Conservation (phyloP, 2,329 filamentous ascomycete species). For the Elsinoe batatas region DNA sequence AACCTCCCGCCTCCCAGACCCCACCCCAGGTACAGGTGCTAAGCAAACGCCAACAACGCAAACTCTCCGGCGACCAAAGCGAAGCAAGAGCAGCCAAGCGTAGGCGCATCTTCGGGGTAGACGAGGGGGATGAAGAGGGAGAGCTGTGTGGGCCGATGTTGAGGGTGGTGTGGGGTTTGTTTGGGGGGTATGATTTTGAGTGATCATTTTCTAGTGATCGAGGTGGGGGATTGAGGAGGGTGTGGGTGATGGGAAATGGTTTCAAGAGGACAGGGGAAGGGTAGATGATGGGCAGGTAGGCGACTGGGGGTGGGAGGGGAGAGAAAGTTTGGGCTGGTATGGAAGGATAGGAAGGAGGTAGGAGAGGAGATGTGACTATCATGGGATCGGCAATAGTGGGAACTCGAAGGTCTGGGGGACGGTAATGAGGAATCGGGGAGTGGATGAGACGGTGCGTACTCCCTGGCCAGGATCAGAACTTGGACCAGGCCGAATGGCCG, state of each 20-base stretch:
- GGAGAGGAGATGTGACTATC: background rate
- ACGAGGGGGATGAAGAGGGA: slow-evolving; percentile 32
- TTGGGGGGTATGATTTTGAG: slow-evolving; percentile 34
- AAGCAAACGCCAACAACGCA: background rate
- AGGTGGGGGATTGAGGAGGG: background rate
- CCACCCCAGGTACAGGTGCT: background rate
- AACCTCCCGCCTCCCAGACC: background rate
- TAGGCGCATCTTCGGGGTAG: slow-evolving; percentile 33
- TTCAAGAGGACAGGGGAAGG: too few species aligned
- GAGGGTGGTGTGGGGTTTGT: slow-evolving; percentile 36
- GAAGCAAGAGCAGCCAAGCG: slow-evolving; percentile 20
- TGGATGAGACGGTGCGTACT: too few species aligned
- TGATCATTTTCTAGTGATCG: background rate
- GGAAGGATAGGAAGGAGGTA: background rate
- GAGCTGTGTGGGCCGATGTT: slow-evolving; percentile 34
- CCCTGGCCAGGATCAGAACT: too few species aligned
- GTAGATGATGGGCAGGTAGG: too few species aligned
- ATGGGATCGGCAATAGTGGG: background rate
- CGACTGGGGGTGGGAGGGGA: too few species aligned
- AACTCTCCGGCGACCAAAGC: background rate
- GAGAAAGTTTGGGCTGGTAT: background rate
- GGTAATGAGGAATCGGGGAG: too few species aligned
- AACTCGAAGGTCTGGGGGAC: too few species aligned
- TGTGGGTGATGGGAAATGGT: background rate
- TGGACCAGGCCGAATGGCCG: too few species aligned